Base-by-base conservation (phyloP, 2,329 filamentous ascomycete species). In the Apiospora koreana region DNA sequence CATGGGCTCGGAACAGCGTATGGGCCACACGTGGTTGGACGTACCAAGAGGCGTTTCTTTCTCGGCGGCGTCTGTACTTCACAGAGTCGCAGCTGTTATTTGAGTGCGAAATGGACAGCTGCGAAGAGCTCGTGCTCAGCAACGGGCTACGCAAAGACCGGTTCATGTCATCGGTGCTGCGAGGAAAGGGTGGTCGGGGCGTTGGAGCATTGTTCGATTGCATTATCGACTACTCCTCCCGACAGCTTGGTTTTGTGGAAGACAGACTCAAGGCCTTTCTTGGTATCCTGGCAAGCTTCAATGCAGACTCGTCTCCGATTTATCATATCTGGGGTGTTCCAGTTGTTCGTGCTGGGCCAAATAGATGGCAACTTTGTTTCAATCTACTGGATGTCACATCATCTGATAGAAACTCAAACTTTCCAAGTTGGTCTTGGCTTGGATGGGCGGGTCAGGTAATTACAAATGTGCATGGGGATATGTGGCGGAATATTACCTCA, bases 21-120 rank as follows among this genome's bases (percentile, higher is more conserved):
- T 83, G 81, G 81, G 79, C 76, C 14, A 76, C 77, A 0, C 75
- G 81, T 21, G 81, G 78, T 9, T 83, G 81, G 81, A 83, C 81
- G 0, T 83, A 81, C 35, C 81, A 83, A 67, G 81, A 83, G 70
- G 80, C 77, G 1, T 72, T 82, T 0, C 73, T 82, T 2, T 78
- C 80, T 18, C 74, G 79, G 12, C 77, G 81, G 18, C 76, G 81
- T 2, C 77, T 83, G 8, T 75, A 82, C 54, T 83, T 83, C 41
- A 82, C 81, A 7, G 76, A 79, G n/a, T 74, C 79, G 48, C 80
- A 83, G 69, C 79, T 81, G 75, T 81, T 81, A 67, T 83, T 80
- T 76, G 79, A 83, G 50, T 83, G 81, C 50, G n/a, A 3, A 12
- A 2, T 1, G 8, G 9, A 3, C 2, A 9, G 1, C 1, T 23